Percentiles rank a stretch among this genome's conserved stretches.
phyloP scores from a whole-genome alignment of 371 early-diverging fungal species.

The Lichtheimia corymbifera region DNA sequence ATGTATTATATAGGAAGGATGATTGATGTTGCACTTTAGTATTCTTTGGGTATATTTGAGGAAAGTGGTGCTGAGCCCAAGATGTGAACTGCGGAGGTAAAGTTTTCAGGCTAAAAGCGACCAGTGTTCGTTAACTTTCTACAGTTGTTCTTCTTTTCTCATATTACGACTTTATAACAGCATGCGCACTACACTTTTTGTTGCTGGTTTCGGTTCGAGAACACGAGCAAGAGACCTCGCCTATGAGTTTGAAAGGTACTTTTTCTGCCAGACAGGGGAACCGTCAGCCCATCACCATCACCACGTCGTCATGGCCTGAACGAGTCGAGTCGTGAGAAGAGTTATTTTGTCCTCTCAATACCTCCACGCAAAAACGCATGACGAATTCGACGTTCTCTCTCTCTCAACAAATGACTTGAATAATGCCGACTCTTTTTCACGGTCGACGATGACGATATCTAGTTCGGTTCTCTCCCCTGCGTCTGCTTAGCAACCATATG shows the following conservation, averaged over 20 bases:
- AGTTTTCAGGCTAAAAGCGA: too few relatives aligned
- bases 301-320: not conserved
- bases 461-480: too few relatives aligned
- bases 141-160: too few relatives aligned
- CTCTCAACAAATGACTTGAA: not conserved
- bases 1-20: too few relatives aligned
- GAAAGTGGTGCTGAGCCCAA: too few relatives aligned
- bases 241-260: constrained; percentile 83
- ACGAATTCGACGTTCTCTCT: not conserved
- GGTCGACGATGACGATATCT: too few relatives aligned
- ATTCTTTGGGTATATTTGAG: too few relatives aligned
- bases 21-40: too few relatives aligned
- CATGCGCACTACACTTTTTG: constrained; percentile 65
- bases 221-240: constrained; percentile 81
- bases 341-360: too few relatives aligned
- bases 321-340: not conserved
- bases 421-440: too few relatives aligned
- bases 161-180: not conserved
- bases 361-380: not conserved
- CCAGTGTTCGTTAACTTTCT: too few relatives aligned
- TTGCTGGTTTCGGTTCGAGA: constrained; percentile 69
- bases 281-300: not conserved
- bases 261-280: constrained; percentile 2
- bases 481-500: not conserved
- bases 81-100: too few relatives aligned